These are phyloP conservation scores for Herpetospermum pedunculosum DNA, from an alignment of 306 rosid genomes.

Conservation along the genomic window DNA sequence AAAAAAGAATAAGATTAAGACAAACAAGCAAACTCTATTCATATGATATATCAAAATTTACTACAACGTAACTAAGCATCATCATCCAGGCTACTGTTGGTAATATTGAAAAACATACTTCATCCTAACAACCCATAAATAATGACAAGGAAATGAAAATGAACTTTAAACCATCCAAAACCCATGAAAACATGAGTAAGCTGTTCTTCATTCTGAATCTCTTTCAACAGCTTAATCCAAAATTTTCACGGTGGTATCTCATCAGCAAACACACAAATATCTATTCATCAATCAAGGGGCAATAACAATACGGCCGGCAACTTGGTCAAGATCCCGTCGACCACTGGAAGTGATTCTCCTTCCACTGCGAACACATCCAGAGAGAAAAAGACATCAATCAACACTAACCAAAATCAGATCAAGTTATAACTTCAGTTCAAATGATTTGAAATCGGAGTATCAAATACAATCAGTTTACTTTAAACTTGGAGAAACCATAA, in stretches of 20 bases:
- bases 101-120: neutral
- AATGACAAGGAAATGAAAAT: neutral
- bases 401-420: neutral
- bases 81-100: neutral
- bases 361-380: constrained; percentile 21
- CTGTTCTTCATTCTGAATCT: neutral
- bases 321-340: constrained; percentile 52
- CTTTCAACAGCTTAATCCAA: neutral
- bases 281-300: constrained; percentile 22
- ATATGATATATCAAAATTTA: neutral
- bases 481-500: neutral
- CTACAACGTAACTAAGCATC: neutral
- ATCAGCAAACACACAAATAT: neutral
- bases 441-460: neutral
- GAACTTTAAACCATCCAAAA: neutral
- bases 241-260: neutral
- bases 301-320: constrained; percentile 48
- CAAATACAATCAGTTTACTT: neutral
- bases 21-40: neutral
- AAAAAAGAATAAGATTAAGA: neutral
- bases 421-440: neutral
- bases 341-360: constrained; percentile 45
- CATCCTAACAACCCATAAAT: neutral
- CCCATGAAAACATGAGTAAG: neutral
- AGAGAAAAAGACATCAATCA: neutral